These are phyloP conservation scores for Eucalyptus sp. DNA, from an alignment of 345 rosid species.

Conservation along the genomic window DNA sequence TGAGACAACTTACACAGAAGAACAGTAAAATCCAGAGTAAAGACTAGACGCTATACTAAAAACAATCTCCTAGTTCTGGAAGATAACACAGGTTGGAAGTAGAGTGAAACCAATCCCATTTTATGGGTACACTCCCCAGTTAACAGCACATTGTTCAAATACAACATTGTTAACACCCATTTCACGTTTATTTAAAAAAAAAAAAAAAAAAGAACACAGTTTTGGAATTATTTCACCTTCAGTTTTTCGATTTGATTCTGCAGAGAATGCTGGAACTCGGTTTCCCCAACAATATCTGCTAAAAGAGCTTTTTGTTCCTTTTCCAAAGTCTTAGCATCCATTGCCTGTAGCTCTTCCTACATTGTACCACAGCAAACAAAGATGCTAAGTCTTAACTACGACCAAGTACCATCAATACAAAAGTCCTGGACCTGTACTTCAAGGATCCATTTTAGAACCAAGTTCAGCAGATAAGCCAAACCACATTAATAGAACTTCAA, in stretches of 20 bases:
- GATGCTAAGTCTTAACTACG: background rate
- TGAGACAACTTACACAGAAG: background rate
- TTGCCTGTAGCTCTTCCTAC: conserved; percentile 46
- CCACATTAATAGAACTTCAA: background rate
- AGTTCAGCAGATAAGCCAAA: background rate
- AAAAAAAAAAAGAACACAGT: background rate
- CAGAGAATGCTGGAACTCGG: conserved; percentile 37
- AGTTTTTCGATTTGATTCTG: conserved; percentile 38
- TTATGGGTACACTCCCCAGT: background rate
- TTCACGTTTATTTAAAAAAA: fast-evolving
- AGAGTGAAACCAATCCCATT: background rate
- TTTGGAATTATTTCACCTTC: conserved; percentile 18
- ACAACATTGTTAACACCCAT: background rate
- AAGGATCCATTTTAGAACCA: background rate
- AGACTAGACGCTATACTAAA: fast-evolving
- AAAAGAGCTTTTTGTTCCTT: background rate
- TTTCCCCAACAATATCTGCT: too few relatives aligned
- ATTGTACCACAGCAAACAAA: background rate
- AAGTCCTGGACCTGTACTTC: background rate
- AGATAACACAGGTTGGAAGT: background rate
- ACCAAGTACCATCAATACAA: background rate
- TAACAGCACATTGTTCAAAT: background rate
- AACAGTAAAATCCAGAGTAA: background rate
- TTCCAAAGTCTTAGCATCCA: conserved; percentile 41
- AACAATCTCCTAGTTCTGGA: background rate